Evolutionary conservation across 345 rosid genomes (phyloP).

Genomic region (Conringia planisiliqua): DNA sequence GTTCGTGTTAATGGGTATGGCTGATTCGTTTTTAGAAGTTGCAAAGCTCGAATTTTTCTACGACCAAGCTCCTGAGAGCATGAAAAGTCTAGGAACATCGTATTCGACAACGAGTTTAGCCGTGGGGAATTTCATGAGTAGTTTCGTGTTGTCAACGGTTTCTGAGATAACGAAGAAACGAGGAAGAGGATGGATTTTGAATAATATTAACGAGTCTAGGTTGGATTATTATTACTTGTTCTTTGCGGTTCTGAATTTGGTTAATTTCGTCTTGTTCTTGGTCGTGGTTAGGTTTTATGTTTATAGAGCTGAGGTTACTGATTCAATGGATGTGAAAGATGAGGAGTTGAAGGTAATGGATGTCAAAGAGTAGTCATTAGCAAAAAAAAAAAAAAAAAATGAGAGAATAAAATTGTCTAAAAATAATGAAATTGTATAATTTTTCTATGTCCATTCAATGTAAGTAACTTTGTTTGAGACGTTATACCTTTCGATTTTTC

Average conservation of each 20-base stretch:
- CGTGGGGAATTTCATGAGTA: constrained; percentile 65
- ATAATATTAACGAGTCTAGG: constrained; percentile 65
- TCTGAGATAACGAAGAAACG: constrained; percentile 43
- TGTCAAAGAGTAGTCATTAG: neutral
- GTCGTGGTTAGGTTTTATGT: constrained; percentile 49
- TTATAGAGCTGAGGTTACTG: constrained; percentile 53
- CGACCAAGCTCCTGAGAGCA: constrained; percentile 76
- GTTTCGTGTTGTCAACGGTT: constrained; percentile 51
- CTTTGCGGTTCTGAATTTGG: constrained; percentile 45
- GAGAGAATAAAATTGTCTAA: neutral
- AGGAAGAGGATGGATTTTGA: constrained; percentile 60
- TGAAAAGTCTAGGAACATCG: constrained; percentile 82
- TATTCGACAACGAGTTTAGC: constrained; percentile 59
- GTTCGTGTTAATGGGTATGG: constrained; percentile 63
- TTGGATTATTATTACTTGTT: constrained; percentile 64
- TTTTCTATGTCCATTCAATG: neutral
- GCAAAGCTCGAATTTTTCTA: constrained; percentile 89
- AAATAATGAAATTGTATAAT: neutral
- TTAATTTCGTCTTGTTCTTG: constrained; percentile 57
- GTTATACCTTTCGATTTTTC: neutral
- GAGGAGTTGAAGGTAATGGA: constrained; percentile 44
- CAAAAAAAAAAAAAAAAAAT: too few species aligned
- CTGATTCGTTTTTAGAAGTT: constrained; percentile 69
- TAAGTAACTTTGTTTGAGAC: neutral
- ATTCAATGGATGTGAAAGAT: constrained; percentile 52